Evolutionary conservation across 805 yeast species (phyloP), one percentile per base, ranked within the genome.

Genomic region (Blastobotrys chiropterorum): DNA sequence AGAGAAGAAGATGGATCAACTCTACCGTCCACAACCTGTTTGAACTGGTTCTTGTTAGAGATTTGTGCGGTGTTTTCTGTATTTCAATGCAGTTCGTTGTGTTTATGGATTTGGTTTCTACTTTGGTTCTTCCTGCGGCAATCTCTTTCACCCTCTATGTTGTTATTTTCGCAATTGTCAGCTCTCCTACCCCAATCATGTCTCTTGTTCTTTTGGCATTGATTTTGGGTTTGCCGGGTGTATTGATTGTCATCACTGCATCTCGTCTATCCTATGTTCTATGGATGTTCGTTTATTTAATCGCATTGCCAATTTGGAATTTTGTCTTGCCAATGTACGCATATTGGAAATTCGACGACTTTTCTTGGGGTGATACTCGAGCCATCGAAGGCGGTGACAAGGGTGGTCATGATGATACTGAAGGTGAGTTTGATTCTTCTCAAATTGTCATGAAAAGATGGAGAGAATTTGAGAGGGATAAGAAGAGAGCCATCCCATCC

Each of bases 301-400:
- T 80, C 17, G 94, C 97, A 0, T 77, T 90, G 54, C 97, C 97
- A n/a, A 76, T 90, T 51, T 90, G 97, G 97, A 90, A 90, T 68
- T 85, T 90, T 62, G 46, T 89, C 3, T 75, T 90, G 49, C 97
- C 97, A 2, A 65, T 82, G 11, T 87, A 90, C 69, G 85, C 96
- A 1, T 90, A 75, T 67, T 90, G 97, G 97, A 90, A 90, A 67
- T 90, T 90, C 69, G 97, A 90, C 68, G 97, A 90, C 66, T 90
- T 90, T 71, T 81, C 90, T 65, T 90, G 97, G 97, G 97, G 97
- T 67, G 97, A 90, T 56, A 90, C 97, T 4, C 79, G 97, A 75
- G 77, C 83, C 19, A 81, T 90, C 47, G 78, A 78, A 21, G 85
- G 82, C 19, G 87, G 79, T 42, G 82, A 75, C 60, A 80, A 83